Conservation (phyloP, 352 stramenopile species). For the Pilasporangium apinafurcum region DNA sequence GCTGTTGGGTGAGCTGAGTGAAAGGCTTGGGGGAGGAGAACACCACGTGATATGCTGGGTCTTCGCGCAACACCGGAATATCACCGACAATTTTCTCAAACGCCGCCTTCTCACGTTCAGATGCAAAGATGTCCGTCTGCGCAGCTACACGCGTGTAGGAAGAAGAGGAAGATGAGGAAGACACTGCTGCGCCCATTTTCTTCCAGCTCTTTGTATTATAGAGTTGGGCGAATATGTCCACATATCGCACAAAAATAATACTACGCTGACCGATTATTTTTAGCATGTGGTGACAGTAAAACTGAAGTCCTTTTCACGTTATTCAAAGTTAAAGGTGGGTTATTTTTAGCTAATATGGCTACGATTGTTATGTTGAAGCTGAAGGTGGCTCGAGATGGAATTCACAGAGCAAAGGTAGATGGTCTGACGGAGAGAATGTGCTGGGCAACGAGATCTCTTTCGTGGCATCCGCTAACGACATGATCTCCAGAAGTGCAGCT, state of each 20-base stretch:
- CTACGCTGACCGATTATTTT: too few relatives aligned
- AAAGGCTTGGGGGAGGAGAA: slow-evolving; percentile 31
- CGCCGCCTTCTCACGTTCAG: slow-evolving; percentile 36
- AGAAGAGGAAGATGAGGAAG: slow-evolving; percentile 21
- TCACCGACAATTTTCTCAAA: slow-evolving; percentile 75
- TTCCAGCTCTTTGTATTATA: background rate
- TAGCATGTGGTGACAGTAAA: background rate
- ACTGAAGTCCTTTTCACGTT: background rate
- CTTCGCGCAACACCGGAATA: slow-evolving; percentile 32
- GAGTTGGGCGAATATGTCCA: too few relatives aligned
- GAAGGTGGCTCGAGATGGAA: slow-evolving; percentile 25
- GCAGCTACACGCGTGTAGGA: slow-evolving; percentile 5
- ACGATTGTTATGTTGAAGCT: background rate
- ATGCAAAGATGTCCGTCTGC: slow-evolving; percentile 34
- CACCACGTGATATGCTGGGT: slow-evolving; percentile 45
- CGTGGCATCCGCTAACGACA: slow-evolving; percentile 52
- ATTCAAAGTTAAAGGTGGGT: background rate
- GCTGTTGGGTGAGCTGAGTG: slow-evolving; percentile 38
- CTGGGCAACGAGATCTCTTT: slow-evolving; percentile 59
- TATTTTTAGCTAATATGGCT: slow-evolving; percentile 4
- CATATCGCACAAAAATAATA: too few relatives aligned
- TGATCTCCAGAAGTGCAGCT: slow-evolving; percentile 60
- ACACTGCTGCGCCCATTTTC: slow-evolving; percentile 39
- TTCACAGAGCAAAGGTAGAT: slow-evolving; percentile 65
- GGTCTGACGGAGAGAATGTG: slow-evolving; percentile 62